Conservation (phyloP, 306 rosid genomes). For the Clitoria ternatea region DNA sequence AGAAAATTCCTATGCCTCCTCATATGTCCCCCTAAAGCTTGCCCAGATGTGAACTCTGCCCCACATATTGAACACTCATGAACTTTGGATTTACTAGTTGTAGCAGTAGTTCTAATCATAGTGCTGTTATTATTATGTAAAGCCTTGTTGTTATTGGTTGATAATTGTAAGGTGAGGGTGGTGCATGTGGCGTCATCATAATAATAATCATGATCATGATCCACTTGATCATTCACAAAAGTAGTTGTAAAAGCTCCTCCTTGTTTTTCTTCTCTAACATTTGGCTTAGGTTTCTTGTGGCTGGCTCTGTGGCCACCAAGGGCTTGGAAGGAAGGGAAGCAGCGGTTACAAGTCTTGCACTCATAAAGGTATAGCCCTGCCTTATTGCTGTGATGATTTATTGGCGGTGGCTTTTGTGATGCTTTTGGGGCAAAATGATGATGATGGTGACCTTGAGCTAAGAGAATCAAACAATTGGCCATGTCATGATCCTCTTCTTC, state of each 20-base stretch:
- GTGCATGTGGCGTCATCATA: conserved; percentile 32
- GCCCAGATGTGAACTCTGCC: conserved; percentile 78
- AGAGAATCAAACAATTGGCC: conserved; percentile 83
- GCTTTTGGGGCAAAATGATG: background rate
- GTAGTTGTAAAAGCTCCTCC: background rate
- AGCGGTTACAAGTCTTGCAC: conserved; percentile 76
- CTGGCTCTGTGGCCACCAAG: conserved; percentile 92
- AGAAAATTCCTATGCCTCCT: conserved; percentile 60
- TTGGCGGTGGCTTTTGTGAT: background rate
- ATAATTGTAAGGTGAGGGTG: conserved; percentile 51
- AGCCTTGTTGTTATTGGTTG: conserved; percentile 29
- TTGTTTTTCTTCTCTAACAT: conserved; percentile 22
- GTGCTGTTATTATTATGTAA: background rate
- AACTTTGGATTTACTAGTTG: conserved; percentile 46
- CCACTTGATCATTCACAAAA: conserved; percentile 17
- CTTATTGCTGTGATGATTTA: background rate
- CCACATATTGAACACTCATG: conserved; percentile 86
- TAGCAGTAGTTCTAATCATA: background rate
- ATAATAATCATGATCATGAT: background rate
- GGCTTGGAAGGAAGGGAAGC: conserved; percentile 80
- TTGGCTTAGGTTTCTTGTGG: conserved; percentile 66
- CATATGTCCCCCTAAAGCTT: conserved; percentile 95
- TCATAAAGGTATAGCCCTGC: conserved; percentile 33
- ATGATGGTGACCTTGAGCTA: conserved; percentile 50
- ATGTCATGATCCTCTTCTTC: conserved; percentile 59